Evolutionary conservation across 2,329 filamentous ascomycete genomes (phyloP), one percentile per base, ranked within the genome.

Genomic region (Phialocephala subalpina): DNA sequence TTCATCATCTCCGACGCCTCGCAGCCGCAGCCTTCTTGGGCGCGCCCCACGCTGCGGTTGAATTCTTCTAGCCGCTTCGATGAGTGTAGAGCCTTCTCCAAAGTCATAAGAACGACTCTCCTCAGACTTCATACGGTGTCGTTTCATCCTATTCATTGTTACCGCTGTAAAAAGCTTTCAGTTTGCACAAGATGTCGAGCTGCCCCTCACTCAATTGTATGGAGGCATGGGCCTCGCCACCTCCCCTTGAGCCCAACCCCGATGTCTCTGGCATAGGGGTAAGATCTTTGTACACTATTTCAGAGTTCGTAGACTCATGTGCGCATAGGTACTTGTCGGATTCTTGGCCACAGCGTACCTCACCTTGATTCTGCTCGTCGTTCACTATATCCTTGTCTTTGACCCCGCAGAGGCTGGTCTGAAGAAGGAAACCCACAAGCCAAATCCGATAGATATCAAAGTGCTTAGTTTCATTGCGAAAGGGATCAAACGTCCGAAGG

Each of bases 241-340:
- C 58, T 12, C 25, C 8, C 9, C 58, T 60, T 52, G 3, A 60
- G 35, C 14, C 58, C 14, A 60, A 60, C 18, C 58, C 58, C 8
- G 42, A 60, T 36, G 20, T 60, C 25, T 60, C 58, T 35, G 29
- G 42, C 27, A 52, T 60, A 33, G 58, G 58, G 12, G 42, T 52
- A 36, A 58, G 56, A 35, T 20, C 27, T 58, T 29, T 22, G 2
- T 29, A 9, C 56, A n/a, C 6, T 27, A 3, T 2, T 33, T 18
- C 7, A 27, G 35, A 3, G 16, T n/a, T 40, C 12, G 16, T 18
- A 35, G 18, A 45, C n/a, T 47, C 22, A 60, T n/a, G 8, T n/a
- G 18, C 9, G 12, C 16, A 2, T 25, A 60, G 58, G 58, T 60
- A 4, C 45, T 60, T 18, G 18, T 60, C 25, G 42, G 58, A 14